These are phyloP conservation scores for Cryoendolithus antarcticus DNA, from an alignment of 2,329 filamentous ascomycete species.

Conservation along the genomic window DNA sequence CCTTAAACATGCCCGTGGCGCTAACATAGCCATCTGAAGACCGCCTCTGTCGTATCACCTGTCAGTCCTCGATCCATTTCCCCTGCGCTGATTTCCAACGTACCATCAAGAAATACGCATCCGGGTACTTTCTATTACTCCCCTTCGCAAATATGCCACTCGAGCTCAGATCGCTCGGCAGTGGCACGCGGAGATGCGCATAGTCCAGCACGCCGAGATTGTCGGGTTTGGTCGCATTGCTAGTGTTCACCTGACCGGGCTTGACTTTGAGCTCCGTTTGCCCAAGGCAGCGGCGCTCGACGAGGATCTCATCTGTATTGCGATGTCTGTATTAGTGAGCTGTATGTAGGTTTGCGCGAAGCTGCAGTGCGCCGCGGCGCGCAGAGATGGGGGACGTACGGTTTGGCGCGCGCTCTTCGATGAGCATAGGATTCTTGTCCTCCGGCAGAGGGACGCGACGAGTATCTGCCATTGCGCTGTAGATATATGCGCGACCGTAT, in stretches of 20 bases:
- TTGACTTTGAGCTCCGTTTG: constrained; percentile 84
- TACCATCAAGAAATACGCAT: constrained; percentile 92
- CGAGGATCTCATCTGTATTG: constrained; percentile 36
- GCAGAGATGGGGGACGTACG: constrained; percentile 39
- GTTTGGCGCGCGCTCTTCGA: constrained; percentile 46
- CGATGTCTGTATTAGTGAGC: constrained; percentile 3
- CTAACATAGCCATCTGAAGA: constrained; percentile 76
- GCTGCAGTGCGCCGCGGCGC: background rate
- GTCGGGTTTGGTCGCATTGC: constrained; percentile 58
- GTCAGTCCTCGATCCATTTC: constrained; percentile 5
- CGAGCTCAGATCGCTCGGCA: constrained; percentile 74
- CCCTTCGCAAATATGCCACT: constrained; percentile 87
- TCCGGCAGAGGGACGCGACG: constrained; percentile 36
- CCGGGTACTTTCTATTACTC: constrained; percentile 49
- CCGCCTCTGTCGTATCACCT: constrained; percentile 45
- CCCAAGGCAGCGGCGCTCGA: constrained; percentile 74
- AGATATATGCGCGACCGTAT: background rate
- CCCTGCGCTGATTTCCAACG: constrained; percentile 17
- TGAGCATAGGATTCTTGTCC: constrained; percentile 54
- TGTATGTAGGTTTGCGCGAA: background rate
- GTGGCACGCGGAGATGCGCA: constrained; percentile 80
- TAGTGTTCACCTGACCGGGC: constrained; percentile 57
- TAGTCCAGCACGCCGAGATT: constrained; percentile 85
- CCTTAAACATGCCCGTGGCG: constrained; percentile 87
- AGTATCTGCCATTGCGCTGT: constrained; percentile 1